Evolutionary conservation across 768 basidiomycete genomes (phyloP), one percentile per base, ranked within the genome.

Genomic region (Pleurotus pulmonarius): DNA sequence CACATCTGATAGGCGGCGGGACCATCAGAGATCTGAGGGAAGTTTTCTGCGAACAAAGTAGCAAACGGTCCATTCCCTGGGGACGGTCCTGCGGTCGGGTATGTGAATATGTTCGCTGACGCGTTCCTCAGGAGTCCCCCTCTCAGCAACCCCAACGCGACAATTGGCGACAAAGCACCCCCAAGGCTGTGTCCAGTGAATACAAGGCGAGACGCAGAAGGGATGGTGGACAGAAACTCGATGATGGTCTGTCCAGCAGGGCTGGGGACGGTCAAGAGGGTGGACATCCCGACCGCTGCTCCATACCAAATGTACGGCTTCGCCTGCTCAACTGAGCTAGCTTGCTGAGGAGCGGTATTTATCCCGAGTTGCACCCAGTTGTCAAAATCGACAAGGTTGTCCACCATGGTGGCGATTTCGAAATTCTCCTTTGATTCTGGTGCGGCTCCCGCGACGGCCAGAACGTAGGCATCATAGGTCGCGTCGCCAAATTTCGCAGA

Each of bases 131-230:
- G 20, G 3, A 37, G 39, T n/a, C 47, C 44, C 18, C 11, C 26
- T 26, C 47, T 56, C 7, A 47, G 3, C 9, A 20, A 20, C 9
- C 46, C 44, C 22, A 56, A 6, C 3, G 46, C 55, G 22, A 56
- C 26, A 37, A 16, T 47, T 1, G 55, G 45, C 4, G 38, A 12
- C 45, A 56, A 38, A 2, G 29, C 26, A 5, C 45, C 45, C 7
- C 55, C 55, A 18, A 56, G 55, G 15, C 55, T 56, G 25, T 56
- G 55, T 4, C 25, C 55, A 15, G 55, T 56, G 39, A 56, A 56
- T 1, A 56, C 18, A 11, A 56, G 34, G 9, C 55, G 45, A 18
- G 55, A 56, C 2, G 45, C 15, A 8, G 26, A 8, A 1, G 55
- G 47, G 2, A 48, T 37, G 13, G 45, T 48, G 3, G n/a, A 8